phyloP scores from a whole-genome alignment of 805 yeast species.

The Huiozyma sinensis region DNA sequence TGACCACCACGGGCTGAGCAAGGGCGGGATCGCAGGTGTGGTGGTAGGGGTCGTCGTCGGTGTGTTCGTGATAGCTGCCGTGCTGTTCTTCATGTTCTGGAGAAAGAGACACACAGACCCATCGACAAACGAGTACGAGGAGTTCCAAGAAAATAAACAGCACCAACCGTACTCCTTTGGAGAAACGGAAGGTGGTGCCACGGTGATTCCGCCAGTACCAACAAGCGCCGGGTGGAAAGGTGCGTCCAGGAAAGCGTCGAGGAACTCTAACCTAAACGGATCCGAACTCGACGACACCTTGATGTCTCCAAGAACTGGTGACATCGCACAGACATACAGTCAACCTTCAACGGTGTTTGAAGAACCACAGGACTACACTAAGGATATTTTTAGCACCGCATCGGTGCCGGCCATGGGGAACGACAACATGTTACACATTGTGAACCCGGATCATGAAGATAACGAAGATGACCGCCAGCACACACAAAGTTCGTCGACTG shows the following conservation, averaged over 20 bases:
- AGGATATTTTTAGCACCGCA: constrained; percentile 43
- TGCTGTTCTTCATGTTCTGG: constrained; percentile 33
- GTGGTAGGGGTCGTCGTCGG: constrained; percentile 46
- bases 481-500: too few relatives aligned
- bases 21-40: constrained; percentile 52
- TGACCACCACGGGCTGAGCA: constrained; percentile 11
- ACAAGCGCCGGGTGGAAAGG: neutral
- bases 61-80: constrained; percentile 28
- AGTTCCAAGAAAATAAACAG: constrained; percentile 30
- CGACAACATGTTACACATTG: constrained; percentile 39
- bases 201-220: constrained; percentile 11
- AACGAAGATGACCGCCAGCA: neutral
- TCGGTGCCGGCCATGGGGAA: constrained; percentile 37
- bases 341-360: constrained; percentile 6
- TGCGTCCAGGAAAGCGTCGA: constrained; percentile 1
- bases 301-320: neutral
- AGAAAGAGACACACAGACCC: constrained; percentile 31
- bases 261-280: neutral
- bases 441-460: constrained; percentile 32
- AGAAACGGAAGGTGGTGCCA: constrained; percentile 20
- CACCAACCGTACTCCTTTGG: constrained; percentile 29
- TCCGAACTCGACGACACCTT: neutral
- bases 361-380: constrained; percentile 28
- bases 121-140: constrained; percentile 27
- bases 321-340: neutral